phyloP scores from a whole-genome alignment of 352 stramenopile species.

The Phytophthora tentaculata region DNA sequence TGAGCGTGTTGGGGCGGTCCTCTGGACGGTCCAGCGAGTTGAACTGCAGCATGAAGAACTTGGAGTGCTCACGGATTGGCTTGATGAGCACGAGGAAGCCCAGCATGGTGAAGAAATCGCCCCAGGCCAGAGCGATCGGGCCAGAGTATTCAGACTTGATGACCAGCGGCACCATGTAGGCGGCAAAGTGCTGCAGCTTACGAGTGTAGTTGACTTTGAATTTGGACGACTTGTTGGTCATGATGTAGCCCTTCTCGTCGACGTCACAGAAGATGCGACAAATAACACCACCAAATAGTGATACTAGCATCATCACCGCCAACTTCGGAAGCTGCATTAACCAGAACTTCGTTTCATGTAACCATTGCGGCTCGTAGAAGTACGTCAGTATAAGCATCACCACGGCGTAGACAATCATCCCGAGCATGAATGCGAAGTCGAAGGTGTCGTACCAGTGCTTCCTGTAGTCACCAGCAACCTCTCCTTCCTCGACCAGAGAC shows the following conservation, averaged over 20 bases:
- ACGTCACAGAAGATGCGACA: conserved; percentile 84
- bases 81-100: conserved; percentile 88
- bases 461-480: conserved; percentile 65
- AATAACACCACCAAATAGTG: conserved; percentile 71
- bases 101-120: conserved; percentile 84
- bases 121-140: conserved; percentile 48
- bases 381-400: conserved; percentile 66
- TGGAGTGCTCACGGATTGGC: conserved; percentile 76
- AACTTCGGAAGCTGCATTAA: conserved; percentile 74
- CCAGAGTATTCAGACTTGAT: conserved; percentile 43
- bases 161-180: conserved; percentile 84
- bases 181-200: conserved; percentile 85
- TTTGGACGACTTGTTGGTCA: conserved; percentile 82
- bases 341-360: conserved; percentile 65
- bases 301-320: conserved; percentile 76
- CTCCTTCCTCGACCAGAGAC: conserved; percentile 65
- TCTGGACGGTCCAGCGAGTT: conserved; percentile 88
- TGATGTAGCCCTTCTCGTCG: conserved; percentile 84
- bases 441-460: conserved; percentile 59
- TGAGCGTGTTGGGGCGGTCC: conserved; percentile 85
- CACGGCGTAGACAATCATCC: conserved; percentile 56
- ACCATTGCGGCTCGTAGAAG: conserved; percentile 63
- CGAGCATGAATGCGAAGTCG: conserved; percentile 66
- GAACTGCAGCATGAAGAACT: conserved; percentile 91
- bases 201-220: conserved; percentile 92